phyloP scores from a whole-genome alignment of 768 basidiomycete species.

The Asterophora parasitica region DNA sequence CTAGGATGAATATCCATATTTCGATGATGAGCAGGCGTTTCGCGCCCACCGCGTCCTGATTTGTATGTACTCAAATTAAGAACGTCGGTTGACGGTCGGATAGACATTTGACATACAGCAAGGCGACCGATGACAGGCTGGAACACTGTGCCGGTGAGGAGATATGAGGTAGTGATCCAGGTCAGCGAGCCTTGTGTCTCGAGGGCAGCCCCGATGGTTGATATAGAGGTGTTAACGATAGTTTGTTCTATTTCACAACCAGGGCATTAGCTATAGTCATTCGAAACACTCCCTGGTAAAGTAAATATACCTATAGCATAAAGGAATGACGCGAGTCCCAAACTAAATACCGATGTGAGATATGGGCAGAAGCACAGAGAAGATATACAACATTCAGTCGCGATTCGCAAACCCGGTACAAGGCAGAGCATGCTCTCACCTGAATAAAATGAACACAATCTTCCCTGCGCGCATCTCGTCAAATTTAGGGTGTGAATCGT shows the following conservation, averaged over 20 bases:
- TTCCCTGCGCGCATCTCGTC: constrained; percentile 11
- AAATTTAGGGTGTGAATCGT: constrained; percentile 9
- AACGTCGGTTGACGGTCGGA: no score
- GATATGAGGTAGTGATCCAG: constrained; percentile 24
- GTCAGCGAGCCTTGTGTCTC: constrained; percentile 20
- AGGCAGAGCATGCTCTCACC: background rate
- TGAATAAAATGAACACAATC: constrained; percentile 12
- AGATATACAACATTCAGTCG: background rate
- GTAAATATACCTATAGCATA: constrained; percentile 13
- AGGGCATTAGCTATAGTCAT: no score
- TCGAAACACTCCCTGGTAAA: no score
- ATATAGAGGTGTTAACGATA: constrained; percentile 22
- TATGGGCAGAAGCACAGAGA: background rate
- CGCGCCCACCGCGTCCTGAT: constrained; percentile 21
- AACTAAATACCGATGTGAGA: background rate
- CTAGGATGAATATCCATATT: constrained; percentile 22
- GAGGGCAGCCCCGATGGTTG: constrained; percentile 21
- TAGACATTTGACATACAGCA: constrained; percentile 13
- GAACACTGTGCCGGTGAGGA: constrained; percentile 21
- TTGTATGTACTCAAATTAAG: background rate
- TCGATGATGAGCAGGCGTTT: constrained; percentile 21
- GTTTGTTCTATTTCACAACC: constrained; percentile 17
- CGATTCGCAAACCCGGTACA: background rate
- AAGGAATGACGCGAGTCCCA: constrained; percentile 13
- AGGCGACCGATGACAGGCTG: constrained; percentile 23